Conservation (phyloP, 164 flowering plant species). For the Macadamia tetraphylla region DNA sequence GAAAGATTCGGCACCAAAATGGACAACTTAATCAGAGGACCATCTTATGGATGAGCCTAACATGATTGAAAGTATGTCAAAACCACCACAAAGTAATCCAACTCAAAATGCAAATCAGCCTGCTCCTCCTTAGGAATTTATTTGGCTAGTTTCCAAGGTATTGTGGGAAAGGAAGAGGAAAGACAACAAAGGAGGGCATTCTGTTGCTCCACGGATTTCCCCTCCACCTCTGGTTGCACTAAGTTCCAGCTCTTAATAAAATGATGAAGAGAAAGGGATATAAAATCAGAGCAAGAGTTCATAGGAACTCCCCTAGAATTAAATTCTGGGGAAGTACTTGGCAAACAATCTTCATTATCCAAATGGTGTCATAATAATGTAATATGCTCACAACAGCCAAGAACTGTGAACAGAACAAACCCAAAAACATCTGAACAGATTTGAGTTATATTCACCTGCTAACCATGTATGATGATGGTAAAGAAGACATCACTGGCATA, state of each 20-base stretch:
- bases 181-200: too few species aligned
- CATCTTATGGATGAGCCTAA: too few species aligned
- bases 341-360: neutral
- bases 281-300: neutral
- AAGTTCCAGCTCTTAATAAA: too few species aligned
- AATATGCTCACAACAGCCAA: neutral
- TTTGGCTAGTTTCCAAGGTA: too few species aligned
- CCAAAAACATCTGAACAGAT: neutral
- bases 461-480: constrained; percentile 43
- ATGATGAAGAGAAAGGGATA: neutral
- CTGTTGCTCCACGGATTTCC: too few species aligned
- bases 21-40: neutral
- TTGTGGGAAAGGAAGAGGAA: too few species aligned
- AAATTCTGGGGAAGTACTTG: neutral
- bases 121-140: too few species aligned
- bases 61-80: too few species aligned
- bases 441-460: constrained; percentile 43
- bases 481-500: constrained; percentile 39
- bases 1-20: neutral
- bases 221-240: too few species aligned
- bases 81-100: too few species aligned
- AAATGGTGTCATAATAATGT: neutral
- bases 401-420: neutral
- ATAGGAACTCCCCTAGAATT: neutral
- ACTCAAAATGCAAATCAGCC: too few species aligned